Evolutionary conservation across 768 basidiomycete species (phyloP), one percentile per base, ranked within the genome.

Genomic region (Rhodosporidiobolus sp.): DNA sequence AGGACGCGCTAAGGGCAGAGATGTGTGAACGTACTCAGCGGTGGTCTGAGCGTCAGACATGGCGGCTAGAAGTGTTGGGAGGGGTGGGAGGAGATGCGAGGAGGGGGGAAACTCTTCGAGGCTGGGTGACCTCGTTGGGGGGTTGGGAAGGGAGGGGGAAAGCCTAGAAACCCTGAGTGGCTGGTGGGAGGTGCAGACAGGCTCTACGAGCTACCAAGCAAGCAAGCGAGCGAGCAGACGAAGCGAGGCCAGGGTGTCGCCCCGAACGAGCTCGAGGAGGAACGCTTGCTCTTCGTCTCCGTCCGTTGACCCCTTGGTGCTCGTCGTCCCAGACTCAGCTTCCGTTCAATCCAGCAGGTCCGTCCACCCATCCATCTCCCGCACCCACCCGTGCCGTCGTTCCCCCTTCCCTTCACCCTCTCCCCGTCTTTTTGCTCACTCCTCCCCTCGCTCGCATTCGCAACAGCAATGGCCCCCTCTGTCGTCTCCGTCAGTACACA

Each of bases 401-500:
- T 35, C 24, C 26, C 49, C 22, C 16, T 43, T 10, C 30, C 22
- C 16, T 26, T n/a, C 24, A 28, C 54, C 45, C 30, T 30, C 20
- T 34, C n/a, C 24, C 46, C 4, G 26, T 30, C 35, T 5, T 34
- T 35, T 34, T 32, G n/a, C 19, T 16, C 14, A 35, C n/a, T 52
- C 34, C 59, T 45, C 2, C 17, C 52, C 35, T 4, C 2, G 50
- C n/a, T n/a, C n/a, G n/a, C n/a, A n/a, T n/a, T n/a, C n/a, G n/a
- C 17, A 12, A 19, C 56, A 72, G 71, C 71, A 63, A 72, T 72
- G 71, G 65, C 71, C 53, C 71, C 71, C 63, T 72, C 71, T 19
- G 61, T 72, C 66, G 71, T 72, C 43, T 46, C 66, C 57, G 71
- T 72, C 46, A 72, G 71, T 72, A 10, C 7, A 26, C 43, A 2